Evolutionary conservation across 805 yeast species (phyloP), one percentile per base, ranked within the genome.

Genomic region (Candida ponderosae): DNA sequence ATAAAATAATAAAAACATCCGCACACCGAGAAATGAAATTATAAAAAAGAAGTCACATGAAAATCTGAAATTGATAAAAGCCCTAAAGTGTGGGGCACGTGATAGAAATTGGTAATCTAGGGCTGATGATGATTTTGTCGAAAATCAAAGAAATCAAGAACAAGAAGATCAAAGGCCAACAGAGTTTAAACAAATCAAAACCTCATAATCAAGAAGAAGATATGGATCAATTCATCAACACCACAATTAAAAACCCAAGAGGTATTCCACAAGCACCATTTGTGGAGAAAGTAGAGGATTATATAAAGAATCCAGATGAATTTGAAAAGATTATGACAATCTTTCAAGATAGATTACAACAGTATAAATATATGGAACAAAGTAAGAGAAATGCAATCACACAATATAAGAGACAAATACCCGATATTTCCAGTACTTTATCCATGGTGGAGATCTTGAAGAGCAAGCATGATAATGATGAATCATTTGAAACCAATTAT

Each of bases 201-300:
- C 10, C 7, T 21, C 24, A 21, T 21, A 3, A n/a, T 6, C 28
- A 24, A 13, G n/a, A 24, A 14, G n/a, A 29, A 29, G 16, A 29
- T 16, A 29, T 29, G 18, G 31, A 29, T 29, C 14, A 24, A 3
- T 24, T 24, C 5, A 13, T 24, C 11, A 24, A 24, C 28, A 3
- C 28, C 6, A 24, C 28, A n/a, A 42, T 43, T 14, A 50, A 51
- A 43, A 93, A 93, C 53, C 93, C 97, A 9, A 73, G 97, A 45
- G 98, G 98, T 4, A 93, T 93, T 40, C 98, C 98, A 6, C 83
- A 85, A 54, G 98, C 98, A 1, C 96, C 94, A 30, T 93, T 93
- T 59, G 78, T 93, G 36, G 94, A 83, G 44, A 76, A 77, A 39
- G 93, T 89, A 9, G 93, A 79, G 39, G 81, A 76, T 35, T 75